These are phyloP conservation scores for Solanum bukasovii DNA, from an alignment of 257 asterid species.

Conservation along the genomic window DNA sequence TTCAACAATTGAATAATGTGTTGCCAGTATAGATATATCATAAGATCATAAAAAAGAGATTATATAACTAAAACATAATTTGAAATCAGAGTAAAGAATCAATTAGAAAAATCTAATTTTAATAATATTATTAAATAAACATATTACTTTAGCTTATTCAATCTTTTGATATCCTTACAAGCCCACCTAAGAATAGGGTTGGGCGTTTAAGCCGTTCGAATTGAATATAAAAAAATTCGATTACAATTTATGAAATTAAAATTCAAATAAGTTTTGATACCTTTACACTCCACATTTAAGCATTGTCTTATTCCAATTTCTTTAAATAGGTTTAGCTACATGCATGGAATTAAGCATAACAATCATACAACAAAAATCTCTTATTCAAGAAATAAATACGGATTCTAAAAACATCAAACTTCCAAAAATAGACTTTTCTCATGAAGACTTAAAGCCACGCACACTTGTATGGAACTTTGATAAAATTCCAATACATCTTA, in stretches of 20 bases:
- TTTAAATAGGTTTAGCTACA: not conserved
- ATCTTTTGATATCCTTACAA: not conserved
- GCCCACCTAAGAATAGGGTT: not conserved
- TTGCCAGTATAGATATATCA: not conserved
- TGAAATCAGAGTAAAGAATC: too few species aligned
- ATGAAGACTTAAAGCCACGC: conserved; percentile 10
- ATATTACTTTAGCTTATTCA: not conserved
- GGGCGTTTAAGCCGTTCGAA: not conserved
- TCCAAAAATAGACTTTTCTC: conserved; percentile 37
- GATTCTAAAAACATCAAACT: conserved; percentile 30
- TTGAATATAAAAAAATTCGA: too few species aligned
- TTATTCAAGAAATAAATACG: conserved; percentile 1
- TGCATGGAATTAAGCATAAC: not conserved
- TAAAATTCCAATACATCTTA: conserved; percentile 12
- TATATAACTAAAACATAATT: too few species aligned
- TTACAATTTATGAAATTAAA: too few species aligned
- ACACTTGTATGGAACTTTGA: conserved; percentile 30
- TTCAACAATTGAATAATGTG: not conserved
- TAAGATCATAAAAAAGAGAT: not conserved
- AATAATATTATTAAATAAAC: too few species aligned
- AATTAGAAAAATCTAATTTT: too few species aligned
- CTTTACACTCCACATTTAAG: not conserved
- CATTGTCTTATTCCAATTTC: not conserved
- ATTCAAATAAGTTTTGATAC: not conserved
- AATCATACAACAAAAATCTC: not conserved